Conservation (phyloP, 306 rosid genomes). For the Cucumis melo region DNA sequence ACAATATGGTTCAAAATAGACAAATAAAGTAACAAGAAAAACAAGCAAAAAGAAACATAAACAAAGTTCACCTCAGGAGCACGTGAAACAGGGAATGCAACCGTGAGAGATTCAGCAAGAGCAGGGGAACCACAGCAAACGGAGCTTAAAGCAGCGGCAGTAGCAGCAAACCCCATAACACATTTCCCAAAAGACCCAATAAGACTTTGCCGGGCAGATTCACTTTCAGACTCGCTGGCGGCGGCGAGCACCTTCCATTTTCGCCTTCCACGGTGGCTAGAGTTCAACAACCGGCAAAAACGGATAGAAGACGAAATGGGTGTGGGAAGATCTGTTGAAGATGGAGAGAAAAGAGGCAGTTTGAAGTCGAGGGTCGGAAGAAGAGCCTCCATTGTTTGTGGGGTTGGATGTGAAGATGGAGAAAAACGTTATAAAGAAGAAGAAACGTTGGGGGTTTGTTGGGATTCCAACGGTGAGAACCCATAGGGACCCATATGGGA, state of each 20-base stretch:
- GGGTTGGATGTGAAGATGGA: neutral
- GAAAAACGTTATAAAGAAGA: neutral
- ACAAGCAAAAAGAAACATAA: neutral
- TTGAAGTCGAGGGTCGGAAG: conserved; percentile 24
- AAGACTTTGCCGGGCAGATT: conserved; percentile 6
- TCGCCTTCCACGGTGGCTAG: conserved; percentile 9
- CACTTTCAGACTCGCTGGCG: neutral
- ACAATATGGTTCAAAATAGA: neutral
- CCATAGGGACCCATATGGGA: conserved; percentile 12
- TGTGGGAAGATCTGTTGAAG: conserved; percentile 12
- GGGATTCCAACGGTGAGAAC: conserved; percentile 16
- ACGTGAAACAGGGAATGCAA: conserved; percentile 89
- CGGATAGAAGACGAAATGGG: conserved; percentile 13
- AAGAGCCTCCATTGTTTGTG: conserved; percentile 29
- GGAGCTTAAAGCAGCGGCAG: conserved; percentile 37
- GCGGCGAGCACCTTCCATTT: conserved; percentile 18
- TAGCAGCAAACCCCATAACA: conserved; percentile 46
- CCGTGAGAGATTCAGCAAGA: conserved; percentile 77
- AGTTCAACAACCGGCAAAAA: conserved; percentile 16
- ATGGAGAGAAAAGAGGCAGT: conserved; percentile 1
- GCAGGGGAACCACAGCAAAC: conserved; percentile 42
- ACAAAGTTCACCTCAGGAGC: conserved; percentile 52
- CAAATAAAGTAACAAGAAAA: neutral
- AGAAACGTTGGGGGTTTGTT: neutral
- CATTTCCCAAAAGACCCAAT: conserved; percentile 28